phyloP scores from a whole-genome alignment of 768 basidiomycete species.

The Lentinus tigrinus region DNA sequence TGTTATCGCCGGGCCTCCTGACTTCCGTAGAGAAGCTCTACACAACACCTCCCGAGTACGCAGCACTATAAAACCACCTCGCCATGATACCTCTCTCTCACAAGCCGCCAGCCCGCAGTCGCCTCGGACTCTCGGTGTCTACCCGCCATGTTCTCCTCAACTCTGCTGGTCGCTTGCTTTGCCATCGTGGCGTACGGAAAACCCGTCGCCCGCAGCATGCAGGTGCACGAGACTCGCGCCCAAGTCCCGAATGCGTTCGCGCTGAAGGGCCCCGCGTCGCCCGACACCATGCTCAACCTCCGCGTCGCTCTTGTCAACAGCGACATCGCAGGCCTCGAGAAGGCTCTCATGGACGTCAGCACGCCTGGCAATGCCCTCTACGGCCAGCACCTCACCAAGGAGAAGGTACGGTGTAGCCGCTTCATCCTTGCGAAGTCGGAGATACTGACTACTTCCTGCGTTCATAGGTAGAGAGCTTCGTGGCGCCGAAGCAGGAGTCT shows the following conservation, averaged over 20 bases:
- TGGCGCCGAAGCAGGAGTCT: conserved; percentile 27
- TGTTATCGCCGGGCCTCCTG: neutral
- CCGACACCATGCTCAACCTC: conserved; percentile 33
- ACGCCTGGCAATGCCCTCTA: conserved; percentile 35
- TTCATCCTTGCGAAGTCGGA: neutral
- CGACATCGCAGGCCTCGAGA: conserved; percentile 36
- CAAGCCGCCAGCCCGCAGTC: neutral
- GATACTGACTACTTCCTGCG: neutral
- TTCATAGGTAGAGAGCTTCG: conserved; percentile 27
- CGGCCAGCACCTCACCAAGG: conserved; percentile 38
- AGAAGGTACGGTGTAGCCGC: conserved; percentile 30
- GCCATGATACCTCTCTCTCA: neutral
- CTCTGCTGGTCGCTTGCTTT: conserved; percentile 17
- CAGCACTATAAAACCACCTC: neutral
- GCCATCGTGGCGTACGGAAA: conserved; percentile 17
- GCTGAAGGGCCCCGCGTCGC: conserved; percentile 28
- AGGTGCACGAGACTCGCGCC: conserved; percentile 31
- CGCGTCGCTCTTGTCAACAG: conserved; percentile 37
- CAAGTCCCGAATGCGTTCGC: conserved; percentile 30
- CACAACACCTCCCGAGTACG: neutral
- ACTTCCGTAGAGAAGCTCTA: neutral
- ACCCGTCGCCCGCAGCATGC: conserved; percentile 22
- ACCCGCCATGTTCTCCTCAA: conserved; percentile 18
- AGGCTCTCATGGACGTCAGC: conserved; percentile 36
- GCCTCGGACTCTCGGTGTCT: neutral